Percentiles rank a stretch among this genome's conserved stretches.
These are phyloP conservation scores for Cystoisospora suis DNA, from an alignment of 169 alveolate species.

Conservation along the genomic window DNA sequence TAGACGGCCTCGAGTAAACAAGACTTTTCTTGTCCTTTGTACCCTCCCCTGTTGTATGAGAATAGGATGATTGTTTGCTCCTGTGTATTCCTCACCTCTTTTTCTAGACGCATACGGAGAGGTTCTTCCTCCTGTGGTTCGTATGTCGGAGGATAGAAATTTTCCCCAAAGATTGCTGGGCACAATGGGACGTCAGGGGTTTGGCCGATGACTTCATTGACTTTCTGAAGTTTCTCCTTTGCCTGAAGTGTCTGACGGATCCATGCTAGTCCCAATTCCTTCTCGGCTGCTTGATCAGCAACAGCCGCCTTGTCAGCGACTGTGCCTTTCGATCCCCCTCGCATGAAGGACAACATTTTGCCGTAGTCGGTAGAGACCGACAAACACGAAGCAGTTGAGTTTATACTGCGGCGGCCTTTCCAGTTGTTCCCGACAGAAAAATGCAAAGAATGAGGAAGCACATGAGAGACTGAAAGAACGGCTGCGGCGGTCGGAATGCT, in stretches of 20 bases:
- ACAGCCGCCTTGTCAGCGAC: neutral
- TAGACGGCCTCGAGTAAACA: no score
- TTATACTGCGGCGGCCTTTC: no score
- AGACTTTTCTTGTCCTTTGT: no score
- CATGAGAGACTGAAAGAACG: no score
- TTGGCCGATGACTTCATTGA: neutral
- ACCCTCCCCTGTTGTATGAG: no score
- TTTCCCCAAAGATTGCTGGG: constrained; percentile 1
- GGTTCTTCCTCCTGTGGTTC: neutral
- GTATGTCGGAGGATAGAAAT: constrained; percentile 12
- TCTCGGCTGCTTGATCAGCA: neutral
- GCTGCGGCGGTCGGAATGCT: no score
- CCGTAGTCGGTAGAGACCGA: neutral
- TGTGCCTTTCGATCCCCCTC: neutral
- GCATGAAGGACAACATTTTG: constrained; percentile 18
- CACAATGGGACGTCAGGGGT: neutral
- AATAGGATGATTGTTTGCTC: neutral
- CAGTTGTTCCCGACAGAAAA: no score
- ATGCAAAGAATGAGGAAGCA: no score
- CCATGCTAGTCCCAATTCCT: constrained; percentile 23
- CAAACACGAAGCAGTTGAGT: neutral
- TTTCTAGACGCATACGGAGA: neutral
- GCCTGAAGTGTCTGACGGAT: constrained; percentile 3
- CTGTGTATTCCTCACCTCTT: neutral
- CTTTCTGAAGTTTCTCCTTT: constrained; percentile 19